Conservation (phyloP, 2,329 filamentous ascomycete species). For the Scedosporium boydii region DNA sequence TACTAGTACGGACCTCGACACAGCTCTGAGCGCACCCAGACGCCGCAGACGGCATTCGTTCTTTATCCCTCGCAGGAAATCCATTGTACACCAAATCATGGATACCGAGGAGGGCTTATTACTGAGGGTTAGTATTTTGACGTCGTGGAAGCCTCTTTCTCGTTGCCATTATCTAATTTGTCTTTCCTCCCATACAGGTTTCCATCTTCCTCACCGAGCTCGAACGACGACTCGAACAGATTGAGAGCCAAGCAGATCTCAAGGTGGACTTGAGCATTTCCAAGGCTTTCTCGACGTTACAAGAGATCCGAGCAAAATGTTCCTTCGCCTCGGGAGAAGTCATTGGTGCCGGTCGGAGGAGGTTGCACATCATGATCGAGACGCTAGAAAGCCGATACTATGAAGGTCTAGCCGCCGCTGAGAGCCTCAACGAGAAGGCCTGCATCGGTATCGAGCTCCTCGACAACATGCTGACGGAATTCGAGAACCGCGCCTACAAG, state of each 20-base stretch:
- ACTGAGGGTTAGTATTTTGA: slow-evolving; percentile 31
- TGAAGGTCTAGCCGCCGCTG: slow-evolving; percentile 73
- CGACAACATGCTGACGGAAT: slow-evolving; percentile 74
- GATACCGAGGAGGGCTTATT: slow-evolving; percentile 53
- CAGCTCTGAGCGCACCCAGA: background rate
- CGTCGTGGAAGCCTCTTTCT: background rate
- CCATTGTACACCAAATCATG: slow-evolving; percentile 50
- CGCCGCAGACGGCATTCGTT: slow-evolving; percentile 42
- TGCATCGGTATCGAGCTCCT: slow-evolving; percentile 78
- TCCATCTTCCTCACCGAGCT: slow-evolving; percentile 79
- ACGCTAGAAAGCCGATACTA: slow-evolving; percentile 83
- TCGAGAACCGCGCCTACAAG: slow-evolving; percentile 74
- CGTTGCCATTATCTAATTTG: background rate
- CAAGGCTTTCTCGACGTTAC: slow-evolving; percentile 75
- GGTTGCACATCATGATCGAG: slow-evolving; percentile 83
- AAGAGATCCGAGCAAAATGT: slow-evolving; percentile 79
- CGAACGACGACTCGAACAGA: slow-evolving; percentile 74
- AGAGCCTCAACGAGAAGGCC: slow-evolving; percentile 85
- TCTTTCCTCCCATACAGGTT: slow-evolving; percentile 34
- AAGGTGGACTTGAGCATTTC: slow-evolving; percentile 76
- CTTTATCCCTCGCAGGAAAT: slow-evolving; percentile 47
- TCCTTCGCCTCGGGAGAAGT: slow-evolving; percentile 84
- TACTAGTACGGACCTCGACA: background rate
- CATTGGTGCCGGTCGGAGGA: slow-evolving; percentile 73
- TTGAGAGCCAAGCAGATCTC: slow-evolving; percentile 74